Evolutionary conservation across 2,329 filamentous ascomycete species (phyloP).

Genomic region (Coniochaeta sp.): DNA sequence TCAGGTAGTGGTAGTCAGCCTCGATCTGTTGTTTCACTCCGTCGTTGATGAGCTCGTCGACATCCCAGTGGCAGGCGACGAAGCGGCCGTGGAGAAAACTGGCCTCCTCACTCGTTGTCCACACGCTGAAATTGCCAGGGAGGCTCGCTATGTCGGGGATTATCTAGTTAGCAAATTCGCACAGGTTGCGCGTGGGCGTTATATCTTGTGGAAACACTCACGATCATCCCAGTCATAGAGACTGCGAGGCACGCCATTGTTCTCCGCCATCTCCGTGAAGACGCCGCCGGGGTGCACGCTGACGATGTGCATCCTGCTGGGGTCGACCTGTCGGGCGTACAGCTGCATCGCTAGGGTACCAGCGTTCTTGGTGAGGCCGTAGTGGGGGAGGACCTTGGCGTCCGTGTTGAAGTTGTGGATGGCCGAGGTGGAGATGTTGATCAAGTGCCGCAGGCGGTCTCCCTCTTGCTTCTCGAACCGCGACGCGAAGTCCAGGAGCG

Average conservation of each 20-base stretch:
- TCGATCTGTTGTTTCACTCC: slow-evolving; percentile 6
- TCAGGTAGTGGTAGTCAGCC: slow-evolving; percentile 8
- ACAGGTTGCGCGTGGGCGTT: not conserved
- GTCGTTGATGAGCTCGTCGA: slow-evolving; percentile 14
- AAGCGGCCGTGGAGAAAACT: slow-evolving; percentile 16
- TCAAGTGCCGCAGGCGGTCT: slow-evolving; percentile 16
- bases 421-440: slow-evolving; percentile 22
- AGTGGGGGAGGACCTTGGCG: slow-evolving; percentile 19
- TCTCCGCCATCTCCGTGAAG: slow-evolving; percentile 21
- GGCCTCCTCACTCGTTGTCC: slow-evolving; percentile 14
- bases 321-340: slow-evolving; percentile 26
- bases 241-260: slow-evolving; percentile 15
- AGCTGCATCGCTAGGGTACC: slow-evolving; percentile 27
- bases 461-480: slow-evolving; percentile 26
- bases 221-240: slow-evolving; percentile 20
- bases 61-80: slow-evolving; percentile 13
- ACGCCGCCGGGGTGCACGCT: slow-evolving; percentile 32
- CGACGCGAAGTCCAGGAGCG: slow-evolving; percentile 22
- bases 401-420: slow-evolving; percentile 17
- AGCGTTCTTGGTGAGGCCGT: slow-evolving; percentile 30
- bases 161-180: not conserved
- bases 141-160: slow-evolving; percentile 3
- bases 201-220: no score
- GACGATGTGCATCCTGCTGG: slow-evolving; percentile 28
- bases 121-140: slow-evolving; percentile 15